Evolutionary conservation across 2,329 filamentous ascomycete species (phyloP).

Genomic region (Leptographium procerum): DNA sequence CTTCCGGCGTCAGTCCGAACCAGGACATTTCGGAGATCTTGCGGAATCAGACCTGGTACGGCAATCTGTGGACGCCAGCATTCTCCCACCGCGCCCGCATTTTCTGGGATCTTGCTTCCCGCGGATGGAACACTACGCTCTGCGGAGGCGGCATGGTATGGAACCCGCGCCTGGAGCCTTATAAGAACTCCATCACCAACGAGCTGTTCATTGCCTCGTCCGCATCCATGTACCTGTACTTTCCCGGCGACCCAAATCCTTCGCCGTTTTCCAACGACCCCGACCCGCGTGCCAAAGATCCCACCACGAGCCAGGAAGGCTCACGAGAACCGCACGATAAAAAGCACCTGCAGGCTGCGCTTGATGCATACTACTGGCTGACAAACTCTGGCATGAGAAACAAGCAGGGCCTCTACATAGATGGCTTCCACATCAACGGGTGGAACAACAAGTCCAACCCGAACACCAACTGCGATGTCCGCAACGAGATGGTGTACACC

Average conservation of each 20-base stretch:
- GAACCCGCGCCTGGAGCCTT: conserved; percentile 57
- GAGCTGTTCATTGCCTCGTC: conserved; percentile 79
- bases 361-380: conserved; percentile 75
- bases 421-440: conserved; percentile 77
- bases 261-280: conserved; percentile 47
- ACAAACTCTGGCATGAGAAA: conserved; percentile 72
- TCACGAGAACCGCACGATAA: conserved; percentile 34
- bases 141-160: conserved; percentile 86
- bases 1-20: background rate
- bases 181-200: conserved; percentile 96
- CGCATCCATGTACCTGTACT: conserved; percentile 80
- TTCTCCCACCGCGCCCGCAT: conserved; percentile 75
- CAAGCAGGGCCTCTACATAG: conserved; percentile 59
- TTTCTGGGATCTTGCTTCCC: conserved; percentile 72
- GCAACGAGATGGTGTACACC: conserved; percentile 84
- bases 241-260: conserved; percentile 66
- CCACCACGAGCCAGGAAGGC: conserved; percentile 1
- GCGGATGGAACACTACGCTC: conserved; percentile 70
- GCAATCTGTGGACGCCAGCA: conserved; percentile 58
- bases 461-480: conserved; percentile 63
- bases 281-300: background rate
- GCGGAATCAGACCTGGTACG: conserved; percentile 54
- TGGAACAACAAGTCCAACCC: conserved; percentile 47
- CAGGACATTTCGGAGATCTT: conserved; percentile 20
- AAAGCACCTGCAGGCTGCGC: conserved; percentile 59